A percentile compares a stretch with the other conserved stretches of the same genome.
These are phyloP conservation scores for Jaminaea rosea DNA, from an alignment of 1,284 basidiomycete species.

Conservation along the genomic window DNA sequence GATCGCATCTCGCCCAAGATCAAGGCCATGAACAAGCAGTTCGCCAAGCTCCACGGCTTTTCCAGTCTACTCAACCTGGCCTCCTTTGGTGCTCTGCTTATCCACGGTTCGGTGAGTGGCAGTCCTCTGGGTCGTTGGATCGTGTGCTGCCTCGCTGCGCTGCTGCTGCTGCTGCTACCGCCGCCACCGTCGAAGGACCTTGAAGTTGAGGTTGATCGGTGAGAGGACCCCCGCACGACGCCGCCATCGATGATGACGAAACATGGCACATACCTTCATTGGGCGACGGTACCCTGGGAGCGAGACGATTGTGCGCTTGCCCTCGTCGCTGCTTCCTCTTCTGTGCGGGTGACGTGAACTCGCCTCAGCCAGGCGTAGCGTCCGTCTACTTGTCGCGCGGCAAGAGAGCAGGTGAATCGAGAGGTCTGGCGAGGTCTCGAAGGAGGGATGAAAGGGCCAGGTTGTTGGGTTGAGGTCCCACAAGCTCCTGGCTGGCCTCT, in stretches of 20 bases:
- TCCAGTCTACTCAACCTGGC: constrained; percentile 5
- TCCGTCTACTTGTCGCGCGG: background rate
- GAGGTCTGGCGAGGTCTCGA: background rate
- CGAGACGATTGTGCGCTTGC: background rate
- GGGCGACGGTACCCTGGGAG: background rate
- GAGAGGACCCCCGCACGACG: background rate
- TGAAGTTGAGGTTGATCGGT: background rate
- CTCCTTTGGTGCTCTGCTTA: constrained; percentile 4
- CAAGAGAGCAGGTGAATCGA: background rate
- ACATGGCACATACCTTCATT: background rate
- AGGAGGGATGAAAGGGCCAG: constrained; percentile 1
- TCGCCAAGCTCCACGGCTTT: constrained; percentile 3
- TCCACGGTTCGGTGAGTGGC: constrained; percentile 10
- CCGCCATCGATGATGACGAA: background rate
- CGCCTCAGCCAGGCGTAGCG: background rate
- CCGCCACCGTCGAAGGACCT: too few species aligned
- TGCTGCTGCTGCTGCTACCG: constrained; percentile 7
- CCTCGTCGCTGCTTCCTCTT: background rate
- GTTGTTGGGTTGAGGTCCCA: background rate
- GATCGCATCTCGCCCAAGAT: constrained; percentile 10
- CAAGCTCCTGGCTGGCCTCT: background rate
- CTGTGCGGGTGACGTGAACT: background rate
- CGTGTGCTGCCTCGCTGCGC: background rate
- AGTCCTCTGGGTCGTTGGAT: background rate
- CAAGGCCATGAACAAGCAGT: constrained; percentile 46